These are phyloP conservation scores for Cladosporium austrohemisphaericum DNA, from an alignment of 2,329 filamentous ascomycete genomes.

Conservation along the genomic window DNA sequence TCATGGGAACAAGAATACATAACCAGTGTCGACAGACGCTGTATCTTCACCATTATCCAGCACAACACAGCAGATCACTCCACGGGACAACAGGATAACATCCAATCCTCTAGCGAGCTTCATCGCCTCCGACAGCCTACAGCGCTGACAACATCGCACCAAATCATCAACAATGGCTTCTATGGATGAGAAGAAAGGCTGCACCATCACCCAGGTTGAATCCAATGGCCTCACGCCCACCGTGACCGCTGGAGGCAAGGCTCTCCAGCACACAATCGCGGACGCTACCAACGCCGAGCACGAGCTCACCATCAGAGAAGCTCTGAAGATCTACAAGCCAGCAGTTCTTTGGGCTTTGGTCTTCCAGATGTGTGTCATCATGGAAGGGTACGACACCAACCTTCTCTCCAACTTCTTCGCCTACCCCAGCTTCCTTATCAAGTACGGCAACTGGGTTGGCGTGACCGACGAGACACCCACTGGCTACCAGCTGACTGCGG, in stretches of 20 bases:
- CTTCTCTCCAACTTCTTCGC: slow-evolving; percentile 36
- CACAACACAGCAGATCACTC: slow-evolving; percentile 7
- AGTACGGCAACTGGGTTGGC: slow-evolving; percentile 37
- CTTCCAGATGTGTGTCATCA: slow-evolving; percentile 35
- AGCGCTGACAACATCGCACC: background rate
- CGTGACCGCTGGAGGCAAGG: slow-evolving; percentile 8
- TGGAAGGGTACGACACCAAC: slow-evolving; percentile 40
- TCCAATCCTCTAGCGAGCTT: background rate
- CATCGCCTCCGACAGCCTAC: background rate
- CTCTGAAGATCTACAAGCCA: slow-evolving; percentile 36
- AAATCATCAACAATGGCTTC: slow-evolving; percentile 6
- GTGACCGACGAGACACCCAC: slow-evolving; percentile 1
- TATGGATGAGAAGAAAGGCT: slow-evolving; percentile 11
- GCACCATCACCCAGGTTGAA: slow-evolving; percentile 10
- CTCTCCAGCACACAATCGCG: slow-evolving; percentile 17
- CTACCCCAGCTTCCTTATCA: slow-evolving; percentile 28
- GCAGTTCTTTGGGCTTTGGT: slow-evolving; percentile 35
- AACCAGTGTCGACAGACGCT: background rate
- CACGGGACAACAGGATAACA: background rate
- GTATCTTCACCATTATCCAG: background rate
- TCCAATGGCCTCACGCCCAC: slow-evolving; percentile 10
- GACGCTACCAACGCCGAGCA: slow-evolving; percentile 24
- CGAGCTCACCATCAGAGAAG: slow-evolving; percentile 24
- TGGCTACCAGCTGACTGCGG: slow-evolving; percentile 48
- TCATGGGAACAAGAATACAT: background rate